Conservation (phyloP, 2,329 filamentous ascomycete species). For the Gaeumannomyces tritici region DNA sequence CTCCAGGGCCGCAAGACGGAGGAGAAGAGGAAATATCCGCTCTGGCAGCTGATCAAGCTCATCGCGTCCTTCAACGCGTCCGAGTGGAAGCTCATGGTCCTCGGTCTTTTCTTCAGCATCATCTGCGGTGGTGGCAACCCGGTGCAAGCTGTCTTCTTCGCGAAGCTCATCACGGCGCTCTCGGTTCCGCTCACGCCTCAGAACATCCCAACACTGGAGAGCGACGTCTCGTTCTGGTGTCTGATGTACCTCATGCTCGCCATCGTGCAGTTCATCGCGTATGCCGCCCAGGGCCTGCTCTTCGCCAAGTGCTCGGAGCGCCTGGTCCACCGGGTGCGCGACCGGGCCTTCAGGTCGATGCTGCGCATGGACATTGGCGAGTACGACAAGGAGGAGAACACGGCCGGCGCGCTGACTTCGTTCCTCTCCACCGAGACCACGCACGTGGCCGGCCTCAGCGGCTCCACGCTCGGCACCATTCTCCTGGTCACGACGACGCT, state of each 20-base stretch:
- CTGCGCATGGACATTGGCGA: conserved; percentile 88
- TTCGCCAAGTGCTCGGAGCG: conserved; percentile 84
- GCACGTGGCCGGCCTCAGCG: conserved; percentile 78
- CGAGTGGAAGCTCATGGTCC: conserved; percentile 62
- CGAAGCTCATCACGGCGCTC: conserved; percentile 67
- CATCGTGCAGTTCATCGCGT: conserved; percentile 61
- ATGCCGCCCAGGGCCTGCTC: conserved; percentile 56
- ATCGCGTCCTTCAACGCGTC: conserved; percentile 69
- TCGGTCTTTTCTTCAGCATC: conserved; percentile 64
- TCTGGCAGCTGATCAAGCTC: conserved; percentile 70
- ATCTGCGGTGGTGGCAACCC: conserved; percentile 71
- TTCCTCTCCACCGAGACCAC: conserved; percentile 87
- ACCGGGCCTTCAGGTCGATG: conserved; percentile 75
- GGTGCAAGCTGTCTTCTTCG: conserved; percentile 63
- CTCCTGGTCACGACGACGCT: conserved; percentile 74
- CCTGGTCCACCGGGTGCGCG: conserved; percentile 73
- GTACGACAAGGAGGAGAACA: conserved; percentile 86
- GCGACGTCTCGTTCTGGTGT: conserved; percentile 75
- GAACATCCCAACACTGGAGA: conserved; percentile 40
- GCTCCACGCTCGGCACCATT: conserved; percentile 78
- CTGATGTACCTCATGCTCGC: conserved; percentile 84
- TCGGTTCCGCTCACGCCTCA: conserved; percentile 23
- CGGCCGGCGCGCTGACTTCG: conserved; percentile 76
- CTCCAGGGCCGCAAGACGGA: conserved; percentile 45
- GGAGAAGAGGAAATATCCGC: conserved; percentile 43